phyloP scores from a whole-genome alignment of 2,329 filamentous ascomycete species.

The Hawksworthiomyces lignivorus region DNA sequence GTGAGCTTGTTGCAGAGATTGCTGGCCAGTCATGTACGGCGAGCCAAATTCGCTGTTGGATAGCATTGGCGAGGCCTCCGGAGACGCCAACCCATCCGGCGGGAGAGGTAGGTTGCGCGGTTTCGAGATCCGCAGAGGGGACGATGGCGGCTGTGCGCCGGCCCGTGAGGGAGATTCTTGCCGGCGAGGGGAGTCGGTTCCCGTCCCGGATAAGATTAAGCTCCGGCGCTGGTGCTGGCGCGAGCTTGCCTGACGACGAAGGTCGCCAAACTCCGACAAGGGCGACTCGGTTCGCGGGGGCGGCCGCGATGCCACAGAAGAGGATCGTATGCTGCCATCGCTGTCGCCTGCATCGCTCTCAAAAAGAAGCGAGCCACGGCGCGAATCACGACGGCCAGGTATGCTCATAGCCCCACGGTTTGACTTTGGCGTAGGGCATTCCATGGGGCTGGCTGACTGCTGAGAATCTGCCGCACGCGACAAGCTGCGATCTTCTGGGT shows the following conservation, averaged over 20 bases:
- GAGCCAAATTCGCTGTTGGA: conserved; percentile 75
- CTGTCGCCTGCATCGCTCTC: conserved; percentile 82
- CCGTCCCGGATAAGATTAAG: conserved; percentile 69
- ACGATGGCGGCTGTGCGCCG: conserved; percentile 58
- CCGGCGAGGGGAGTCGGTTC: conserved; percentile 60
- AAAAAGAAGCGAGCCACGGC: conserved; percentile 68
- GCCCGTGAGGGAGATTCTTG: conserved; percentile 82
- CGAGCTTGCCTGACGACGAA: conserved; percentile 69
- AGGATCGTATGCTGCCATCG: conserved; percentile 79
- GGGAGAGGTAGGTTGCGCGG: conserved; percentile 56
- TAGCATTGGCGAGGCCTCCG: conserved; percentile 82
- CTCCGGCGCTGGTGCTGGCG: conserved; percentile 81
- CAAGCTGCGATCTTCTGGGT: conserved; percentile 30
- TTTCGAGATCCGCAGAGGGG: conserved; percentile 78
- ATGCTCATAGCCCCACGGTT: conserved; percentile 55
- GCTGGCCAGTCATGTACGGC: conserved; percentile 44
- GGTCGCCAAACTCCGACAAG: conserved; percentile 71
- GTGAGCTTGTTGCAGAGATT: conserved; percentile 57
- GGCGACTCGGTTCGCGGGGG: conserved; percentile 79
- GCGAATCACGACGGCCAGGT: conserved; percentile 54
- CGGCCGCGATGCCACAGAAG: conserved; percentile 61
- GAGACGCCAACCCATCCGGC: conserved; percentile 66
- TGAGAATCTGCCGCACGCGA: conserved; percentile 68
- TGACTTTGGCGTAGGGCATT: conserved; percentile 85
- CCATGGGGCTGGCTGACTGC: conserved; percentile 80